Conservation (phyloP, 352 stramenopile species). For the Phytophthora rubi region DNA sequence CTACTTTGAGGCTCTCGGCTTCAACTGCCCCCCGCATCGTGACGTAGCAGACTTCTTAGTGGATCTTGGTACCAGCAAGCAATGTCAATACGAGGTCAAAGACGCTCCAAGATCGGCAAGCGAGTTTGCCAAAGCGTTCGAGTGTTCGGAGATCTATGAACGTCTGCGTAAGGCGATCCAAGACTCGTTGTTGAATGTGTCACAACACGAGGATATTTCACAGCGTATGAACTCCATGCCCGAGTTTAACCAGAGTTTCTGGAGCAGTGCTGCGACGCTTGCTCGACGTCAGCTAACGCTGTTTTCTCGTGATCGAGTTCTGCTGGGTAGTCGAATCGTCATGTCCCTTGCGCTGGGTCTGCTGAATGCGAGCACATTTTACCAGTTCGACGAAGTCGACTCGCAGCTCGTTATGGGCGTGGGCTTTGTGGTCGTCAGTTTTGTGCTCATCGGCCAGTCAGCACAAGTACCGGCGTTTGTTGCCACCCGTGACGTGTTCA, state of each 20-base stretch:
- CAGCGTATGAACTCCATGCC: background rate
- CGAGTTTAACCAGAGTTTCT: conserved; percentile 2
- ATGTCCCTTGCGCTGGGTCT: conserved; percentile 63
- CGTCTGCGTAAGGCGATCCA: background rate
- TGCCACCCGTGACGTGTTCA: conserved; percentile 72
- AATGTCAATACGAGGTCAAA: conserved; percentile 8
- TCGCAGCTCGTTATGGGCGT: conserved; percentile 74
- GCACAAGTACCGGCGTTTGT: conserved; percentile 84
- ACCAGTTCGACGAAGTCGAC: conserved; percentile 54
- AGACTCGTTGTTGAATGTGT: background rate
- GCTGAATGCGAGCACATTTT: conserved; percentile 68
- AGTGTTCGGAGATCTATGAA: conserved; percentile 16
- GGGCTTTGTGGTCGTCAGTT: conserved; percentile 85
- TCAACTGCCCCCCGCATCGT: conserved; percentile 21
- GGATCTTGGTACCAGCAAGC: conserved; percentile 22
- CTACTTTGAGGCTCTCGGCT: conserved; percentile 46
- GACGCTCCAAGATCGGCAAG: conserved; percentile 4
- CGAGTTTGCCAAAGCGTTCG: conserved; percentile 40
- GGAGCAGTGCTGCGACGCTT: conserved; percentile 11
- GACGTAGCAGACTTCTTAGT: conserved; percentile 28
- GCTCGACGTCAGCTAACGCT: conserved; percentile 67
- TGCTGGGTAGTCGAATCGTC: conserved; percentile 44
- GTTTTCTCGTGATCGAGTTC: conserved; percentile 54
- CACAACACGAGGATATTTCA: background rate
- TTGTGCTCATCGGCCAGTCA: conserved; percentile 78